These are phyloP conservation scores for Claviceps purpurea DNA, from an alignment of 2,329 filamentous ascomycete genomes.

Conservation along the genomic window DNA sequence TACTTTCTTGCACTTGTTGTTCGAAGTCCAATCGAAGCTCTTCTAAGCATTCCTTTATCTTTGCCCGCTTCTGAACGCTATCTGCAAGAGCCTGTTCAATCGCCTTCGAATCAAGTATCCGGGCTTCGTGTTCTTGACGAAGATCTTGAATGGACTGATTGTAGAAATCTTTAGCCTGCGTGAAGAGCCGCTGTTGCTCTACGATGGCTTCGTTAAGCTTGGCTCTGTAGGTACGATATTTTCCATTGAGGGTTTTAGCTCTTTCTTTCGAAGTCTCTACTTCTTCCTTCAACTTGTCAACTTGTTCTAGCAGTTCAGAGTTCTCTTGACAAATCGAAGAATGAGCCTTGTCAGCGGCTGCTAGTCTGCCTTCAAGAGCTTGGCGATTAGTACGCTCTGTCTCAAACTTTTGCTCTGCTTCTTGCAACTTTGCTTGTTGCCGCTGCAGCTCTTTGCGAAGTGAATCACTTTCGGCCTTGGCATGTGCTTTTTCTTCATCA, in stretches of 20 bases:
- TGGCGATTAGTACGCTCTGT: slow-evolving; percentile 15
- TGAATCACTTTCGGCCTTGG: slow-evolving; percentile 13
- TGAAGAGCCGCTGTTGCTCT: slow-evolving; percentile 33
- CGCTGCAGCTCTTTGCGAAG: slow-evolving; percentile 13
- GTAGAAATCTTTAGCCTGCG: slow-evolving; percentile 19
- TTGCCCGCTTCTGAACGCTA: slow-evolving; percentile 19
- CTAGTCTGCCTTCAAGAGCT: slow-evolving; percentile 11
- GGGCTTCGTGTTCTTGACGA: slow-evolving; percentile 16
- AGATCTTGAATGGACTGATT: slow-evolving; percentile 22
- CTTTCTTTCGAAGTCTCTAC: slow-evolving; percentile 13
- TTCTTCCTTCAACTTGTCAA: slow-evolving; percentile 15
- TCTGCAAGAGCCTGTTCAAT: slow-evolving; percentile 16
- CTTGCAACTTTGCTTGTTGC: slow-evolving; percentile 6
- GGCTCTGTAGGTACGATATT: slow-evolving; percentile 19
- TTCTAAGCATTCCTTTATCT: slow-evolving; percentile 18
- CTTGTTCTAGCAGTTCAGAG: slow-evolving; percentile 13
- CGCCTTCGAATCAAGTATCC: slow-evolving; percentile 10
- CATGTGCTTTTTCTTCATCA: slow-evolving; percentile 16
- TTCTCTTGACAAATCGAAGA: slow-evolving; percentile 13
- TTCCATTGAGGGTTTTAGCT: slow-evolving; percentile 16
- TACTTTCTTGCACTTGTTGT: slow-evolving; percentile 13
- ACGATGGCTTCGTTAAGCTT: slow-evolving; percentile 31
- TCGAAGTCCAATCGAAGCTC: slow-evolving; percentile 13
- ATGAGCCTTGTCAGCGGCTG: slow-evolving; percentile 13
- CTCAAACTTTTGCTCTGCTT: slow-evolving; percentile 9